Conservation (phyloP, 1,284 basidiomycete species). For the Xerocomus amazonicus region DNA sequence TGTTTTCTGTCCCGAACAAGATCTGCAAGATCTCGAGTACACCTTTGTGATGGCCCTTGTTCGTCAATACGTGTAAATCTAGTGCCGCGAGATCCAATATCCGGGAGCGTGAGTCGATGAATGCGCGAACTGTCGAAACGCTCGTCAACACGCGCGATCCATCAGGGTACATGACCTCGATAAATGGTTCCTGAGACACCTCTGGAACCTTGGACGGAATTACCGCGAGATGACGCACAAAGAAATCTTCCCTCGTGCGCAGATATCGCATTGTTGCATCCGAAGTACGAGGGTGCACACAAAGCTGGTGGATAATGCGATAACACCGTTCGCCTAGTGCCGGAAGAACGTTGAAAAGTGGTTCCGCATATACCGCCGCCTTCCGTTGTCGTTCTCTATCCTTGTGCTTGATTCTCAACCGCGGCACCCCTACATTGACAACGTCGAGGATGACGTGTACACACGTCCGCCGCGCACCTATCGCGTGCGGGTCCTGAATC, state of each 20-base stretch:
- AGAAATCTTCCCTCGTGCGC: slow-evolving; percentile 87
- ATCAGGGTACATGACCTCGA: slow-evolving; percentile 72
- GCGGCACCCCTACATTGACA: slow-evolving; percentile 66
- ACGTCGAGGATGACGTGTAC: slow-evolving; percentile 82
- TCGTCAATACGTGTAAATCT: slow-evolving; percentile 85
- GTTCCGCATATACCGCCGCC: slow-evolving; percentile 34
- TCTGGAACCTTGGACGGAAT: slow-evolving; percentile 63
- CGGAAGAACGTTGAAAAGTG: slow-evolving; percentile 70
- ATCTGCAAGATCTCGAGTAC: slow-evolving; percentile 71
- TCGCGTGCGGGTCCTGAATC: slow-evolving; percentile 73
- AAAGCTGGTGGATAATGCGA: slow-evolving; percentile 81
- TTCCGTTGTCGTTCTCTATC: slow-evolving; percentile 39
- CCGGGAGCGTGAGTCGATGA: slow-evolving; percentile 80
- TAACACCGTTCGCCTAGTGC: slow-evolving; percentile 86
- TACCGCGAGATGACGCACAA: slow-evolving; percentile 75
- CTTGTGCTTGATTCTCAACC: slow-evolving; percentile 46
- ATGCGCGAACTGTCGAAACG: slow-evolving; percentile 70
- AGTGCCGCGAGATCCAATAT: slow-evolving; percentile 86
- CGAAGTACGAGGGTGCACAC: slow-evolving; percentile 81
- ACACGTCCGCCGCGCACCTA: slow-evolving; percentile 67
- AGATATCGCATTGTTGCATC: slow-evolving; percentile 85
- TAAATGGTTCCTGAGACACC: slow-evolving; percentile 48
- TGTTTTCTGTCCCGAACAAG: slow-evolving; percentile 64
- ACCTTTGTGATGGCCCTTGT: slow-evolving; percentile 69
- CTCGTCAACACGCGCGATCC: slow-evolving; percentile 73